Conservation (phyloP, 2,329 filamentous ascomycete genomes). For the Fusarium fujikuroi region DNA sequence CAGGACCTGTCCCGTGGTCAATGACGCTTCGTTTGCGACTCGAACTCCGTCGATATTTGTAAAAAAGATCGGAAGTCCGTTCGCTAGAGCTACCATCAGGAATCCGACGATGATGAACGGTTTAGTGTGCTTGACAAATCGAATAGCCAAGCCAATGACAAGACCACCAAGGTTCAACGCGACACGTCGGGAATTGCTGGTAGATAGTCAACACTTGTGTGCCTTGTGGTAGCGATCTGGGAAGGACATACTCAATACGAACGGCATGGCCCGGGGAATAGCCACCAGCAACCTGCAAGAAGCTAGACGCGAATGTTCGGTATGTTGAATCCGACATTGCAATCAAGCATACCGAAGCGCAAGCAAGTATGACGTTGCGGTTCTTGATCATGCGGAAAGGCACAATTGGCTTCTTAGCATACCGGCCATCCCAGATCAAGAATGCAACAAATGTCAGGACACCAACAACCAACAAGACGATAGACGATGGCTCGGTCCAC, state of each 20-base stretch:
- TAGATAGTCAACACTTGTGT: rapidly evolving
- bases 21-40: slow-evolving; percentile 22
- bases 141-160: slow-evolving; percentile 47
- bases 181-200: slow-evolving; percentile 43
- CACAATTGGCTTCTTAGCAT: slow-evolving; percentile 51
- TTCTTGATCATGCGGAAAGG: slow-evolving; percentile 52
- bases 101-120: background rate
- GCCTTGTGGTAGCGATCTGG: too few species aligned
- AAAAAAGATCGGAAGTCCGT: background rate
- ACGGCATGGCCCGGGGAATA: slow-evolving; percentile 49
- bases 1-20: slow-evolving; percentile 44
- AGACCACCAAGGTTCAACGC: slow-evolving; percentile 43
- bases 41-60: slow-evolving; percentile 19
- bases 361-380: slow-evolving; percentile 51
- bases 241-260: slow-evolving; percentile 51
- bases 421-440: slow-evolving; percentile 50
- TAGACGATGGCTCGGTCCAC: slow-evolving; percentile 19
- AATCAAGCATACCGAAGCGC: slow-evolving; percentile 48
- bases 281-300: slow-evolving; percentile 49
- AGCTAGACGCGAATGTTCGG: slow-evolving; percentile 51
- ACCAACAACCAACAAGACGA: slow-evolving; percentile 31
- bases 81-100: background rate
- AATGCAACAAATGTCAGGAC: slow-evolving; percentile 41
- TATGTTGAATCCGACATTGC: slow-evolving; percentile 50
- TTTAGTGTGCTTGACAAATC: slow-evolving; percentile 13